phyloP scores from a whole-genome alignment of 768 basidiomycete species.

The Hypholoma sublateritium region DNA sequence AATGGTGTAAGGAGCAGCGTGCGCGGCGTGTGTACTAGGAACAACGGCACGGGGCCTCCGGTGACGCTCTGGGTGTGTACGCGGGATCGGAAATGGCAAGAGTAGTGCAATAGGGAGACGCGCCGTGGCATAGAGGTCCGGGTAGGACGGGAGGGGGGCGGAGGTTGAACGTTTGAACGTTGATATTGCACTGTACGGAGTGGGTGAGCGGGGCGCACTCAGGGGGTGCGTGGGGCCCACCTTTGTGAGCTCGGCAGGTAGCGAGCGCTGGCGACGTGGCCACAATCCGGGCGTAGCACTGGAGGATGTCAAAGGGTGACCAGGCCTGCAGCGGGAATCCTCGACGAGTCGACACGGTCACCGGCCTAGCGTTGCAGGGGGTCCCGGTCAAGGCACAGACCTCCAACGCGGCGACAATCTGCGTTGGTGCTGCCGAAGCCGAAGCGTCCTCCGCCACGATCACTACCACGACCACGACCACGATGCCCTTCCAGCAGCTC shows the following conservation, averaged over 20 bases:
- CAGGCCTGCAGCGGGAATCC: background rate
- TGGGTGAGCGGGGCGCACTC: background rate
- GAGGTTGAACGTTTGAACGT: constrained; percentile 50
- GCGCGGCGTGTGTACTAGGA: constrained; percentile 46
- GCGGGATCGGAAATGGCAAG: background rate
- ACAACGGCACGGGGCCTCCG: constrained; percentile 49
- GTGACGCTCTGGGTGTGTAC: constrained; percentile 8
- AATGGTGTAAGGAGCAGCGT: constrained; percentile 49
- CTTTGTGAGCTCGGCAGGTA: constrained; percentile 63
- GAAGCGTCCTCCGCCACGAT: too few species aligned
- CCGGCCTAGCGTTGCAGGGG: too few species aligned
- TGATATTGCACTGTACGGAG: constrained; percentile 52
- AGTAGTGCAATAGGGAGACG: constrained; percentile 12
- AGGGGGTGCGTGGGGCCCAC: constrained; percentile 35
- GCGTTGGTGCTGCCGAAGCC: constrained; percentile 59
- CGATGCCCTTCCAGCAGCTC: too few species aligned
- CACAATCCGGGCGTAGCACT: constrained; percentile 4
- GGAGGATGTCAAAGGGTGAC: constrained; percentile 43
- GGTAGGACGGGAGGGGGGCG: constrained; percentile 42
- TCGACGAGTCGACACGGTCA: too few species aligned
- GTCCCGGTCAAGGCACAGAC: too few species aligned
- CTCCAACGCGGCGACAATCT: constrained; percentile 69
- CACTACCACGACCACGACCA: too few species aligned
- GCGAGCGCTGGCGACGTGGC: constrained; percentile 54
- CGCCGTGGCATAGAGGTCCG: constrained; percentile 53